A percentile compares a stretch with the other conserved stretches of the same genome.
These are phyloP conservation scores for Gynostemma pentaphyllum DNA, from an alignment of 306 rosid genomes.

Conservation along the genomic window DNA sequence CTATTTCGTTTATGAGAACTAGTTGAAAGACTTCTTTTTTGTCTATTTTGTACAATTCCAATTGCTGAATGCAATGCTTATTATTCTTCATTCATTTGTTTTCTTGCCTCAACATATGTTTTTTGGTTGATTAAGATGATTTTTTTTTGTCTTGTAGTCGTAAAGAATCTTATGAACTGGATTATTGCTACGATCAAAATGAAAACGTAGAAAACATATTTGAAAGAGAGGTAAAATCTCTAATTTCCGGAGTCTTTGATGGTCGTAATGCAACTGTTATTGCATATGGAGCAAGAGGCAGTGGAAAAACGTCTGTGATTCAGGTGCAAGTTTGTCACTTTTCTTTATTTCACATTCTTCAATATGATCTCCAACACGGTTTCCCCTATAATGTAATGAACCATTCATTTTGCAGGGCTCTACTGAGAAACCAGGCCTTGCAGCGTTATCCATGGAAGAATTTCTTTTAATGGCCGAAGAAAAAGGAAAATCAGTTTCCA, in stretches of 20 bases:
- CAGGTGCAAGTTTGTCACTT: slow-evolving; percentile 40
- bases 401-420: slow-evolving; percentile 51
- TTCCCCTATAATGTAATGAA: too few species aligned
- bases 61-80: not conserved
- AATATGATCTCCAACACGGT: not conserved
- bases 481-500: slow-evolving; percentile 31
- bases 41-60: not conserved
- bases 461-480: slow-evolving; percentile 44
- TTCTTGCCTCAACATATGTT: not conserved
- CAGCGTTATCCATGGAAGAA: slow-evolving; percentile 47
- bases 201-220: slow-evolving; percentile 48
- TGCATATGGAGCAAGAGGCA: slow-evolving; percentile 75
- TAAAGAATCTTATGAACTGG: slow-evolving; percentile 43
- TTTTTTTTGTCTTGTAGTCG: slow-evolving; percentile 29
- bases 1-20: not conserved
- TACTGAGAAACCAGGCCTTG: slow-evolving; percentile 56
- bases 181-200: slow-evolving; percentile 47
- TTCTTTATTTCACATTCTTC: not conserved
- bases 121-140: not conserved
- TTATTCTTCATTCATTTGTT: not conserved
- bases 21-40: too few species aligned
- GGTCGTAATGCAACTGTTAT: slow-evolving; percentile 65
- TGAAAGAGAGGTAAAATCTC: slow-evolving; percentile 54
- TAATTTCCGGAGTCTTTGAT: slow-evolving; percentile 47
- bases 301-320: slow-evolving; percentile 63